These are phyloP conservation scores for Camellia granthamiana DNA, from an alignment of 148 eudicot genomes.

Conservation along the genomic window DNA sequence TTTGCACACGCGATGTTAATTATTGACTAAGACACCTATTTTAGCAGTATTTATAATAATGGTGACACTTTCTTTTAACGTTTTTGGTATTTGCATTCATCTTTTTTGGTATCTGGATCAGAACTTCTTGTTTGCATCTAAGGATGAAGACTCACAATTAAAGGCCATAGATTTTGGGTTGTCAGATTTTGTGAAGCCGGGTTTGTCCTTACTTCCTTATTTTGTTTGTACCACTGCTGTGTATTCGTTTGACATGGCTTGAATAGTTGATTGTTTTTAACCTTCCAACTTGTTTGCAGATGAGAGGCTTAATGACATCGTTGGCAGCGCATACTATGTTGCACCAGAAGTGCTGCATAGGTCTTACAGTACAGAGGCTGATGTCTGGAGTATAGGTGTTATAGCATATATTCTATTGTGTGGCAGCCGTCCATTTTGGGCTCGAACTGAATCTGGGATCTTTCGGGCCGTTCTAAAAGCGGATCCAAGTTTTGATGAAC, in stretches of 20 bases:
- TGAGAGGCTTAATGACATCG: constrained; percentile 89
- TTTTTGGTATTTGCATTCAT: neutral
- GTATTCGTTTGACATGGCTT: neutral
- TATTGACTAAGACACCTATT: neutral
- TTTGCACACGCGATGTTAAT: neutral
- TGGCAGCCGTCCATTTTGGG: constrained; percentile 99
- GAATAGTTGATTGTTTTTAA: constrained; percentile 1
- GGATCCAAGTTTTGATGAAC: constrained; percentile 86
- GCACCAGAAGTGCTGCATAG: constrained; percentile 98
- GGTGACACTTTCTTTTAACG: neutral
- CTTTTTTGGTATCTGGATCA: constrained; percentile 29
- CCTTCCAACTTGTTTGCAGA: constrained; percentile 40
- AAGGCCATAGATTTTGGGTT: constrained; percentile 98
- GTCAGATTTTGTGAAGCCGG: constrained; percentile 98
- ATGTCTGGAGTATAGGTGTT: constrained; percentile 96
- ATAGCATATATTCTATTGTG: constrained; percentile 87
- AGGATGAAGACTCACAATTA: constrained; percentile 71
- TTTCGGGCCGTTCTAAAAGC: constrained; percentile 88
- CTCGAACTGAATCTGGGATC: constrained; percentile 95
- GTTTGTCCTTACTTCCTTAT: constrained; percentile 38
- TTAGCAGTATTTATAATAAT: neutral
- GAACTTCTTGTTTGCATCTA: constrained; percentile 86
- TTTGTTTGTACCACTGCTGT: neutral
- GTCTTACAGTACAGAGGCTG: constrained; percentile 90
- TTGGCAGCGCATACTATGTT: constrained; percentile 98